phyloP scores from a whole-genome alignment of 2,329 filamentous ascomycete species.

The Periconia macrospinosa region DNA sequence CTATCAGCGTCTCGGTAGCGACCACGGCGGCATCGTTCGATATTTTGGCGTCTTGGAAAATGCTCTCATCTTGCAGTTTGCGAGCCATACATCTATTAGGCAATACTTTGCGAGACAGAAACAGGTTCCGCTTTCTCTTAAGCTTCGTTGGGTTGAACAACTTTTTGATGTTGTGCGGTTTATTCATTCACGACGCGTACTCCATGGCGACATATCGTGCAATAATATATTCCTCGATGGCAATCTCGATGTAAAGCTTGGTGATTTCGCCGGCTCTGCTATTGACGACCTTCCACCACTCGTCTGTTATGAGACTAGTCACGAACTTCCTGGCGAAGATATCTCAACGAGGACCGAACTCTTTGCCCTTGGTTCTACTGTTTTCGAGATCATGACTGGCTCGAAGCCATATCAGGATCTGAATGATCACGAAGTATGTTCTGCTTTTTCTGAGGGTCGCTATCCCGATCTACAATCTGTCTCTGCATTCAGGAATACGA shows the following conservation, averaged over 20 bases:
- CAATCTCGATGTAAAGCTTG: conserved; percentile 40
- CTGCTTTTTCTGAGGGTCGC: conserved; percentile 6
- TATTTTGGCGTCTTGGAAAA: conserved; percentile 14
- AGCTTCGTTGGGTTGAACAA: conserved; percentile 13
- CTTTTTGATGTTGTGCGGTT: conserved; percentile 14
- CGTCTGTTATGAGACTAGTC: conserved; percentile 15
- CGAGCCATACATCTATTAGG: conserved; percentile 12
- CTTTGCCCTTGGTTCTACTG: conserved; percentile 38
- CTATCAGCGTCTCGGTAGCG: conserved; percentile 12
- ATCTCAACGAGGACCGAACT: conserved; percentile 29
- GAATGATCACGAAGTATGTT: conserved; percentile 29
- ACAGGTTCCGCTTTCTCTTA: conserved; percentile 10
- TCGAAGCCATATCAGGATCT: conserved; percentile 33
- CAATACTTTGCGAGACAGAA: conserved; percentile 11
- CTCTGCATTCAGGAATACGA: conserved; percentile 10
- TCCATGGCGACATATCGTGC: conserved; percentile 46
- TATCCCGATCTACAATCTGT: conserved; percentile 12
- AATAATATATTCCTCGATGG: conserved; percentile 44
- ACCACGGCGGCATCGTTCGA: conserved; percentile 12
- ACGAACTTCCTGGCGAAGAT: conserved; percentile 12
- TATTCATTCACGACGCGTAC: conserved; percentile 39
- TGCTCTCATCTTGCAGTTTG: conserved; percentile 13
- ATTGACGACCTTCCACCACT: conserved; percentile 22
- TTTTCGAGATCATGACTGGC: conserved; percentile 40
- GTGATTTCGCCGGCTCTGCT: conserved; percentile 41